A percentile compares a stretch with the other conserved stretches of the same genome.
Evolutionary conservation across 495 filamentous ascomycete genomes (phyloP).

Genomic region (Venustampulla echinocandica): DNA sequence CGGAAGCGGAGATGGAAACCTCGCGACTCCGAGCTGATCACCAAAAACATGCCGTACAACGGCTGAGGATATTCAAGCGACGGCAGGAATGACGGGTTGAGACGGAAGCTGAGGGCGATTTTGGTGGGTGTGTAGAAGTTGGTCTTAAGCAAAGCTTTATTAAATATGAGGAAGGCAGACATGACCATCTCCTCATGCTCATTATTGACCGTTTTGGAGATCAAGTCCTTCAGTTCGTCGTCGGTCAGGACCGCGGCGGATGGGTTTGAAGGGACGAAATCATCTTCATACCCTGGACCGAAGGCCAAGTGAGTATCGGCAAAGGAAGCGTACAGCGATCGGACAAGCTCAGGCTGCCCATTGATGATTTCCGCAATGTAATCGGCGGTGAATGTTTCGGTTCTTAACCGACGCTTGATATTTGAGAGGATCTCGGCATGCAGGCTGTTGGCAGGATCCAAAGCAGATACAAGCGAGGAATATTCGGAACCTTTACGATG

Average conservation of each 20-base stretch:
- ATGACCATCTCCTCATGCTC: constrained; percentile 98
- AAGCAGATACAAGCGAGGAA: constrained; percentile 68
- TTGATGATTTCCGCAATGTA: constrained; percentile 97
- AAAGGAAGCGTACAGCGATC: constrained; percentile 84
- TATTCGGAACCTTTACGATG: constrained; percentile 60
- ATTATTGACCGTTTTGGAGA: constrained; percentile 72
- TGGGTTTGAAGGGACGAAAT: constrained; percentile 57
- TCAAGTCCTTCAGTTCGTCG: constrained; percentile 65
- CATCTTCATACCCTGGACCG: constrained; percentile 51
- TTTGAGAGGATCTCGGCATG: constrained; percentile 90
- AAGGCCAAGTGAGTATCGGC: constrained; percentile 85
- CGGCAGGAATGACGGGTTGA: constrained; percentile 83
- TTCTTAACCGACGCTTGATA: constrained; percentile 89
- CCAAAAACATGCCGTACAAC: constrained; percentile 95
- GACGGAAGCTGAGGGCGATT: constrained; percentile 91
- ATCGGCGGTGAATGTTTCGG: constrained; percentile 94
- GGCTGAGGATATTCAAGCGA: constrained; percentile 87
- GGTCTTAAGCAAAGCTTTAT: constrained; percentile 82
- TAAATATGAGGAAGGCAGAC: constrained; percentile 94
- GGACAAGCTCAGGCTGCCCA: constrained; percentile 80
- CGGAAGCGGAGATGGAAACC: constrained; percentile 97
- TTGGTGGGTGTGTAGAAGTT: constrained; percentile 99
- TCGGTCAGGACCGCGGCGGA: constrained; percentile 73
- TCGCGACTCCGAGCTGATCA: constrained; percentile 92
- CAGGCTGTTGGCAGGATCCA: constrained; percentile 70